phyloP scores from a whole-genome alignment of 495 filamentous ascomycete genomes.

The Friedmanniomyces simplex region DNA sequence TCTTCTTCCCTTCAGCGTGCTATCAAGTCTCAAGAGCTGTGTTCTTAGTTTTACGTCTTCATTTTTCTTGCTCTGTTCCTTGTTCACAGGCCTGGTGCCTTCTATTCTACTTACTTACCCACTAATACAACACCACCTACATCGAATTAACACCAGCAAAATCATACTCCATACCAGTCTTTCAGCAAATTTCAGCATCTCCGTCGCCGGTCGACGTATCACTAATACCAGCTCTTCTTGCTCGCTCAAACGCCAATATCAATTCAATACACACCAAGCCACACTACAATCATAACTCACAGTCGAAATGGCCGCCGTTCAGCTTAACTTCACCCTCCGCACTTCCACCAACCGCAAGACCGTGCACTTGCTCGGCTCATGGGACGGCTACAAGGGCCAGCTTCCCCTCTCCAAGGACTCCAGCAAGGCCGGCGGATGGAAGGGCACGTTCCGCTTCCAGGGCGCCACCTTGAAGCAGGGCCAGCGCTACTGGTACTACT shows the following conservation, averaged over 20 bases:
- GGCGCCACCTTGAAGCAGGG: conserved; percentile 70
- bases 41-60: conserved; percentile 24
- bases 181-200: conserved; percentile 12
- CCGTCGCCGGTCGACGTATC: conserved; percentile 32
- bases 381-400: conserved; percentile 93
- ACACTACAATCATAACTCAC: conserved; percentile 4
- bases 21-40: conserved; percentile 32
- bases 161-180: conserved; percentile 11
- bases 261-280: conserved; percentile 11
- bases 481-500: conserved; percentile 99
- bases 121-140: conserved; percentile 9
- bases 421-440: conserved; percentile 76
- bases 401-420: conserved; percentile 82
- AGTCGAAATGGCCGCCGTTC: conserved; percentile 34
- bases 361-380: conserved; percentile 93
- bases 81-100: conserved; percentile 26
- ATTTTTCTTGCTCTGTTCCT: conserved; percentile 24
- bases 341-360: conserved; percentile 95
- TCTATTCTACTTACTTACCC: conserved; percentile 1
- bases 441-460: conserved; percentile 94
- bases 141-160: conserved; percentile 1
- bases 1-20: conserved; percentile 34
- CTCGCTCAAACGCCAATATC: conserved; percentile 22
- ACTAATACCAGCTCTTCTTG: conserved; percentile 32
- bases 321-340: conserved; percentile 57